Evolutionary conservation across 352 stramenopile genomes (phyloP).

Genomic region (Globisporangium canariense): DNA sequence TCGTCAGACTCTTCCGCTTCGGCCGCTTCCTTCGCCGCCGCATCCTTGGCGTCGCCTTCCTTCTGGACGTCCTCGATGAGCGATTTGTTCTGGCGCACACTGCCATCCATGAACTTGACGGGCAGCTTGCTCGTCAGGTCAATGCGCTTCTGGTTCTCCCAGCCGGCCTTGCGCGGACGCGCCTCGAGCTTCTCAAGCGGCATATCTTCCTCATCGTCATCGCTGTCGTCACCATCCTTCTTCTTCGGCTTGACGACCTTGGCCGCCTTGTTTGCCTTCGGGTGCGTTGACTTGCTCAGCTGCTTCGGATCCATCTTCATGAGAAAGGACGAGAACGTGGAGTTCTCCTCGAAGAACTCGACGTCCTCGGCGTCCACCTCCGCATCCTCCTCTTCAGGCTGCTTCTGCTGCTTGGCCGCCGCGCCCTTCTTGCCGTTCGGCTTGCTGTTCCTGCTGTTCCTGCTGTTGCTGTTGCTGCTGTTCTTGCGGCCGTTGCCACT

Average conservation of each 20-base stretch:
- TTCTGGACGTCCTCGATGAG: constrained; percentile 39
- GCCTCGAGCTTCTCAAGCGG: constrained; percentile 79
- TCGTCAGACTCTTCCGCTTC: constrained; percentile 36
- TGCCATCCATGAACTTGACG: constrained; percentile 87
- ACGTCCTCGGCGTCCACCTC: constrained; percentile 79
- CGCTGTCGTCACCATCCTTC: constrained; percentile 3
- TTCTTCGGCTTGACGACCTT: constrained; percentile 25
- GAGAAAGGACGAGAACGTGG: constrained; percentile 69
- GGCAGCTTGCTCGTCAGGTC: constrained; percentile 71
- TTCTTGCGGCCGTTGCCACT: background rate
- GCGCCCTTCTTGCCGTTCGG: constrained; percentile 1
- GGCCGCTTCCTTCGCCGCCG: constrained; percentile 28
- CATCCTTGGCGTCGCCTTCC: constrained; percentile 18
- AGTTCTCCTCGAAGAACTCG: constrained; percentile 74
- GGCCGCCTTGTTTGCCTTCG: constrained; percentile 26
- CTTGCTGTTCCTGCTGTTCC: constrained; percentile 11
- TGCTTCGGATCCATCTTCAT: constrained; percentile 74
- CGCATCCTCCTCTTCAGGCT: constrained; percentile 38
- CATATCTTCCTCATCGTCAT: constrained; percentile 38
- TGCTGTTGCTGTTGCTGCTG: constrained; percentile 28
- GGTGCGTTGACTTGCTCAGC: constrained; percentile 43
- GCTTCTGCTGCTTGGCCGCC: constrained; percentile 23
- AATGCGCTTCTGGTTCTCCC: constrained; percentile 52
- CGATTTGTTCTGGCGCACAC: constrained; percentile 70
- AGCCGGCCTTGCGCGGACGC: constrained; percentile 54